Evolutionary conservation across 208 protist genomes (phyloP).

Genomic region (Wallacemonas collosoma): DNA sequence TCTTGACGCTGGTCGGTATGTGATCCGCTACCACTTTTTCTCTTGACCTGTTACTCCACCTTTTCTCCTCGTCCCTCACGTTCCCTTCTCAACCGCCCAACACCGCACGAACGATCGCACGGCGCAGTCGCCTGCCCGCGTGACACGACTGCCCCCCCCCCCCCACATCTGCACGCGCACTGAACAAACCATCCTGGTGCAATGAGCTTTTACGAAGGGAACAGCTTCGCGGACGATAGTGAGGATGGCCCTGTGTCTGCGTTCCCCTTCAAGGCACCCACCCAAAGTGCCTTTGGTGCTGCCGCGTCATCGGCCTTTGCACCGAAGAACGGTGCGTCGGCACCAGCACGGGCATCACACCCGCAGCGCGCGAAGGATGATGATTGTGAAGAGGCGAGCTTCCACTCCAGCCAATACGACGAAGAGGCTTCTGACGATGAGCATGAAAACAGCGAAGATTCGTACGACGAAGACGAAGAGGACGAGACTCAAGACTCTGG

Average conservation of each 20-base stretch:
- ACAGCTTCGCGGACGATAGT: slow-evolving; percentile 13
- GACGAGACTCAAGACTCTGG: slow-evolving; percentile 5
- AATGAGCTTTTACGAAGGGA: slow-evolving; percentile 21
- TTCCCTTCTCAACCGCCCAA: too few species aligned
- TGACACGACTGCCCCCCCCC: too few species aligned
- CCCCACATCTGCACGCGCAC: too few species aligned
- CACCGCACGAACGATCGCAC: too few species aligned
- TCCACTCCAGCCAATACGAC: slow-evolving; percentile 14
- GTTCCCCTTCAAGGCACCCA: not conserved
- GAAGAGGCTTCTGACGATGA: slow-evolving; percentile 9
- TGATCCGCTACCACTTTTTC: too few species aligned
- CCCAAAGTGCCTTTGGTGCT: not conserved
- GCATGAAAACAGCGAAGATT: not conserved
- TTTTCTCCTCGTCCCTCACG: too few species aligned
- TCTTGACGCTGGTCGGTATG: too few species aligned
- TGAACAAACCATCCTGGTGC: not conserved
- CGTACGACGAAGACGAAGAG: slow-evolving; percentile 1
- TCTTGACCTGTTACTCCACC: too few species aligned
- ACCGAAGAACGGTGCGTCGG: not conserved
- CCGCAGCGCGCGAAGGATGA: slow-evolving; percentile 1
- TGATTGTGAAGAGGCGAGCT: slow-evolving; percentile 11
- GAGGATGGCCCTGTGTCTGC: not conserved
- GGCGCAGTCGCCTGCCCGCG: too few species aligned
- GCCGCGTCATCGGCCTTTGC: not conserved
- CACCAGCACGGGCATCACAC: not conserved